Conservation (phyloP, 495 filamentous ascomycete species). For the Penicillium silybi region DNA sequence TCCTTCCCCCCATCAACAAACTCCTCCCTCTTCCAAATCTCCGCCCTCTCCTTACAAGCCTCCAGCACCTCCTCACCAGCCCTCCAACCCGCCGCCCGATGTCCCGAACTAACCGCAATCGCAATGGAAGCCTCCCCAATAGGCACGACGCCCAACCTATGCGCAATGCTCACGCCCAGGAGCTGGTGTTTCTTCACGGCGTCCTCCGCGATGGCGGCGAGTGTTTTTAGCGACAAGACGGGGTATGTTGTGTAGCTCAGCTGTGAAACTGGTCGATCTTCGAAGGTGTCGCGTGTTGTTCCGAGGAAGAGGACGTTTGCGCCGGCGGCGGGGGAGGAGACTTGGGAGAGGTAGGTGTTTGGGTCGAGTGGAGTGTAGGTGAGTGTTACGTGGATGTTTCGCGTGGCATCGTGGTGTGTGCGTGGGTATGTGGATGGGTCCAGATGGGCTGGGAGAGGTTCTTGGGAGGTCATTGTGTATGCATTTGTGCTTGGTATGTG, state of each 20-base stretch:
- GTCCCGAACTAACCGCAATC: conserved; percentile 80
- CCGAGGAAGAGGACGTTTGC: conserved; percentile 87
- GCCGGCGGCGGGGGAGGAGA: conserved; percentile 76
- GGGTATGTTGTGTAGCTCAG: conserved; percentile 83
- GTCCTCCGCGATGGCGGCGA: conserved; percentile 61
- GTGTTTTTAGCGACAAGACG: conserved; percentile 69
- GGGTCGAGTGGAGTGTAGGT: conserved; percentile 63
- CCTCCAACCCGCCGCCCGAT: conserved; percentile 84
- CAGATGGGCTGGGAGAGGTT: conserved; percentile 29
- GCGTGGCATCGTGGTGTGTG: conserved; percentile 20
- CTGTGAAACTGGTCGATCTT: conserved; percentile 64
- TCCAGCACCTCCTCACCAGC: conserved; percentile 90
- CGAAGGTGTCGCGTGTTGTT: conserved; percentile 85
- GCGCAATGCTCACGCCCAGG: conserved; percentile 69
- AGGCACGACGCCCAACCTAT: conserved; percentile 82
- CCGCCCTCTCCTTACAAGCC: conserved; percentile 74
- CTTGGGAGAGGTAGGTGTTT: conserved; percentile 55
- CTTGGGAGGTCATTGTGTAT: conserved; percentile 16
- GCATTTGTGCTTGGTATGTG: background rate
- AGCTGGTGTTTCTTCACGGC: conserved; percentile 59
- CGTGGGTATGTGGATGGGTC: conserved; percentile 43
- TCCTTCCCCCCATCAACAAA: conserved; percentile 77
- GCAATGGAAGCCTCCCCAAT: conserved; percentile 89
- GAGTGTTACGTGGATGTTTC: conserved; percentile 40
- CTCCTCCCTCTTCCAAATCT: conserved; percentile 95